Evolutionary conservation across 176 grass and related monocot genomes (phyloP), one percentile per base, ranked within the genome.

Genomic region (Juncus effusus): DNA sequence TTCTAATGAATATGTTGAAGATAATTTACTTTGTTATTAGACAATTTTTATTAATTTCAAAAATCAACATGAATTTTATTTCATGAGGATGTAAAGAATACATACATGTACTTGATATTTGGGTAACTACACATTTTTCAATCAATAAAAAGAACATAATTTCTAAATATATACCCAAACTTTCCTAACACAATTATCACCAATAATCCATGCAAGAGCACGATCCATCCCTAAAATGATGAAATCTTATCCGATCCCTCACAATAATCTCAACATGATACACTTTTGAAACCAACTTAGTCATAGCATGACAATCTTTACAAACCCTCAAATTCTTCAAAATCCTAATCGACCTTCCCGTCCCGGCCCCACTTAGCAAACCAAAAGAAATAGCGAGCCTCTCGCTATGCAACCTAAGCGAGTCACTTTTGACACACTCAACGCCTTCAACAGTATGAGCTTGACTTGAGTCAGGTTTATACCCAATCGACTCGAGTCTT

Each of bases 131-230:
- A 28, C 0, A 28, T 28, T 28, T 28, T 28, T 28, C 19, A 28
- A 28, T 28, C 19, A 28, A 28, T 28, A 28, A 0, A 28, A 28
- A 28, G 19, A 28, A 28, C 19, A 28, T 28, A 28, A 28, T 28
- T 28, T 28, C 19, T 28, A 28, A 28, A 28, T 28, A 28, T 28
- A 28, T 28, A 28, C 19, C 19, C 1, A 28, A 28, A 28, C 19
- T 28, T 28, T 28, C 19, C 19, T 28, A 28, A 28, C 19, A 57
- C 40, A 50, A 38, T 38, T 15, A 71, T 96, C 85, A 96, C 93
- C 93, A 91, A 55, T 91, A 96, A 74, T 89, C 85, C 75, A 81
- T 85, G 74, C 88, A 86, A 67, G 93, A 89, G 67, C 93, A 97
- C 4, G 61, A 76, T 2, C 93, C 87, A 64, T 89, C 82, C 62